Evolutionary conservation across 2,329 filamentous ascomycete species (phyloP), one percentile per base, ranked within the genome.

Genomic region (Monosporascus sp.): DNA sequence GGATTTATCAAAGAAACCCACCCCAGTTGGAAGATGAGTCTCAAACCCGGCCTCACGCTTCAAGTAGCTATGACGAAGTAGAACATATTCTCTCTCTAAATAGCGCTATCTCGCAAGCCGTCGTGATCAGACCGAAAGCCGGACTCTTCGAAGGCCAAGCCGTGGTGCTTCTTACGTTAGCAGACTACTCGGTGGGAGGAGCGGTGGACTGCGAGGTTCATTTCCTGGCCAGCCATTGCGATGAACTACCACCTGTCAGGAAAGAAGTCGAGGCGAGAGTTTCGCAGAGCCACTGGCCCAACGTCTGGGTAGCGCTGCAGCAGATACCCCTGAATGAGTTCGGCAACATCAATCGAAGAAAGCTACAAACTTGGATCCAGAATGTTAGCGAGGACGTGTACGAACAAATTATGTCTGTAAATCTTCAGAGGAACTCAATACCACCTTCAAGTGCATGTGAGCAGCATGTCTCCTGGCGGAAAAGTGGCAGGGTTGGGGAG

Each of bases 321-420:
- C 68, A 65, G 45, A 76, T 81, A 70, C 76, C 77, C 7, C 50
- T 73, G n/a, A 70, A 70, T 47, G 65, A 68, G 0, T 59, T 66
- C 14, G 74, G 73, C 16, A 66, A 70, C 20, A 64, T 73, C 48
- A 70, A 80, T 59, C 67, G 71, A 43, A 69, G 77, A 34, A 71
- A 69, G 52, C 59, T 82, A 44, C 77, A 79, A 54, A 79, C 76
- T 3, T 82, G 79, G 79, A 74, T 75, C 26, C 78, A 81, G 64
- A 81, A 81, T 56, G 73, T 77, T 47, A 76, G 77, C 55, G 72
- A 79, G 50, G 69, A 74, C 27, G 57, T 71, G 24, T 74, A 79
- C 58, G 69, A 72, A 43, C 74, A 74, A 48, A 74, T 80, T 43
- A 70, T 77, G 64, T 71, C 70, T 48, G 64, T 79, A 20, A 70